Evolutionary conservation across 2,329 filamentous ascomycete genomes (phyloP), one percentile per base, ranked within the genome.

Genomic region (Thelonectria blattea): DNA sequence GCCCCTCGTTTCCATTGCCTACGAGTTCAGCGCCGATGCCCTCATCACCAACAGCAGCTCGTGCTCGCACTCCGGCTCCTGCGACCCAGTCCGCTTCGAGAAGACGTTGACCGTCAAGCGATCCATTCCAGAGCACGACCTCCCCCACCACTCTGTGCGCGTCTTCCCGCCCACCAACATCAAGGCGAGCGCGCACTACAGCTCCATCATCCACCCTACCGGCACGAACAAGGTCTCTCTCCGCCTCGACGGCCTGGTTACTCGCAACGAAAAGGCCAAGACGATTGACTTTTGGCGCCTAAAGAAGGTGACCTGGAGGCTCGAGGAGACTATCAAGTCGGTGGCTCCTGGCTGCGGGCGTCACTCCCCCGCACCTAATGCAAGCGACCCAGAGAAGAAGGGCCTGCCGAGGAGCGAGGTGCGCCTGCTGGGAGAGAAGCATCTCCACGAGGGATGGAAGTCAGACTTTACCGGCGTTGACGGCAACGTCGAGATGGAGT

Each of bases 121-220:
- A 63, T 91, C 93, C 34, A 86, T 98, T 24, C 83, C 79, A 8
- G 78, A 90, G 54, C 87, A 91, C 3, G 91, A 92, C 50, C 83
- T 85, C 54, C 92, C 96, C 62, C 94, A 96, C 78, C 89, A 93
- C 77, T 96, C 91, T 15, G 88, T 97, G 64, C 92, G 94, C 72
- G 91, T 98, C 72, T 99, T 99, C 78, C 95, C 94, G 49, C 94
- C 95, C 0, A 99, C 95, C 67, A 95, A 96, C 78, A 89, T 99
- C 71, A 93, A 92, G 67, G 91, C 92, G 60, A 89, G 88, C 71
- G 90, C 95, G 64, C 88, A 92, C 70, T 89, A 96, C 65, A 90
- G 90, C 48, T 87, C 91, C 39, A 87, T 96, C 65, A 88, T 97
- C 64, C 90, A 97, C 78, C 93, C 94, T 5, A 91, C 93, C 61